Evolutionary conservation across 1,139 yeast genomes (phyloP), one percentile per base, ranked within the genome.

Genomic region (Torulaspora pretoriensis): DNA sequence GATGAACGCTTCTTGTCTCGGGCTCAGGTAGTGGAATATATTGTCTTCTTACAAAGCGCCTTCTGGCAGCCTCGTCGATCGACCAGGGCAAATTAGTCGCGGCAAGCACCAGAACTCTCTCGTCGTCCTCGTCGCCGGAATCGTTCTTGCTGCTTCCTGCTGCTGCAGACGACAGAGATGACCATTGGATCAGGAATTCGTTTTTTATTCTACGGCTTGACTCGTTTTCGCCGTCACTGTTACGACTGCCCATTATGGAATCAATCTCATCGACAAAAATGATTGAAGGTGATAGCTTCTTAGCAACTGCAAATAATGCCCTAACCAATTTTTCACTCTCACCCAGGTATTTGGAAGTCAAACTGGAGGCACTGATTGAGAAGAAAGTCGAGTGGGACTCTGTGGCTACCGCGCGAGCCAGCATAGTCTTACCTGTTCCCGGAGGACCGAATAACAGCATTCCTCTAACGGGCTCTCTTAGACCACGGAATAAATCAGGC

Each of bases 61-160:
- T 77, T 59, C 98, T 73, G 0, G 98, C 99, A 2, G 98, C 98
- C 63, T 94, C 98, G 67, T 92, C 99, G 51, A 92, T 90, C 3
- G 89, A 84, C 99, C 99, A 92, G 0, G 99, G 99, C 53, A 92
- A 68, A 63, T 92, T 92, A 0, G 99, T 92, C 1, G 98, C 98
- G 0, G 97, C 98, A 32, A 92, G 70, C 3, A 92, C 96, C 26
- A 92, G 73, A 3, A 92, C 98, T 45, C 97, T 71, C 50, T 80
- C 81, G 27, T 78, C 75, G 53, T 79, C 83, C 34, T 77, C 83
- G 9, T 73, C 75, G 2, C 70, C 68, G 42, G 37, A 33, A 23
- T 38, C 46, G 9, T 34, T 29, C 17, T 42, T 44, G 24, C 46
- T 67, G 17, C 24, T 72, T 1, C 95, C 94, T 0, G 95, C 96